Conservation (phyloP, 202 grass and related monocot species). For the Schoenoplectus triqueter region DNA sequence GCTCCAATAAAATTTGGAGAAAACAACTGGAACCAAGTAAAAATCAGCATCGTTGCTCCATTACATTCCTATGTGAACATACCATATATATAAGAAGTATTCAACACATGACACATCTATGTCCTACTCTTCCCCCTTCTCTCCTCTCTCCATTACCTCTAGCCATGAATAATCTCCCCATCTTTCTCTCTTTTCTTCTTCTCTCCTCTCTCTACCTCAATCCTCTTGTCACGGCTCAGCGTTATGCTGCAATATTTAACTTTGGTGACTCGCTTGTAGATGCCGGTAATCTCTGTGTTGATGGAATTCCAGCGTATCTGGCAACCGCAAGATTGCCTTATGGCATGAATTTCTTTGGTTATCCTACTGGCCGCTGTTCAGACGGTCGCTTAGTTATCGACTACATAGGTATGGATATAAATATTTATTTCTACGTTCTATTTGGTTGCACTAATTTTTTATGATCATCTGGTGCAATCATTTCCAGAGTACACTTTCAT, state of each 20-base stretch:
- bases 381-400: constrained; percentile 81
- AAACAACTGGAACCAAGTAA: neutral
- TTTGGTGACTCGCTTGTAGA: constrained; percentile 90
- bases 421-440: neutral
- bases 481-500: too few relatives aligned
- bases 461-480: neutral
- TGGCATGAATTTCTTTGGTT: constrained; percentile 79
- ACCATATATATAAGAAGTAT: constrained; percentile 21
- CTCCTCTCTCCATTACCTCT: neutral
- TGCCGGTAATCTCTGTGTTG: constrained; percentile 74
- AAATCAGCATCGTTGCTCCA: constrained; percentile 19
- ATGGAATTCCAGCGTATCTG: constrained; percentile 83
- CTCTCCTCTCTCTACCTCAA: constrained; percentile 3
- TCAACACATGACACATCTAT: constrained; percentile 1
- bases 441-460: neutral
- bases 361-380: constrained; percentile 82
- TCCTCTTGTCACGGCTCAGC: neutral
- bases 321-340: constrained; percentile 76
- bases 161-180: constrained; percentile 27
- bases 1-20: constrained; percentile 20
- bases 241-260: constrained; percentile 77
- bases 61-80: neutral
- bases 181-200: constrained; percentile 31
- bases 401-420: constrained; percentile 60
- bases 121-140: neutral